Evolutionary conservation across 495 filamentous ascomycete species (phyloP).

Genomic region (Podospora tetraspora): DNA sequence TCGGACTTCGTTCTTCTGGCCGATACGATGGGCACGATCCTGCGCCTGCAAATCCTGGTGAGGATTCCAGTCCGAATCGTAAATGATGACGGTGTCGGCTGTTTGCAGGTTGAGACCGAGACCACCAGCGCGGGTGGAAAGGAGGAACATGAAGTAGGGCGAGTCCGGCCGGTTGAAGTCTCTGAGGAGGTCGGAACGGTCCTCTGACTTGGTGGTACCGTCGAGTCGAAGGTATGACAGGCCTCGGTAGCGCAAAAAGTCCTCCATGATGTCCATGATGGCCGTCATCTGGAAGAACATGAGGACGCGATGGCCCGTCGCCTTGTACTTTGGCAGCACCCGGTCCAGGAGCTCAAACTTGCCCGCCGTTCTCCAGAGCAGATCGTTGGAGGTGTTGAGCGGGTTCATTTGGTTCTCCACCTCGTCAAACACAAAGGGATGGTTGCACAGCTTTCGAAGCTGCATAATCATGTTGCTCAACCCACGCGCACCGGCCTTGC

Average conservation of each 20-base stretch:
- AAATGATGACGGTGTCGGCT: conserved; percentile 98
- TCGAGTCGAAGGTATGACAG: conserved; percentile 87
- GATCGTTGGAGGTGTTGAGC: conserved; percentile 74
- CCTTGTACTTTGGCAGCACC: conserved; percentile 86
- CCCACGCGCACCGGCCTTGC: conserved; percentile 90
- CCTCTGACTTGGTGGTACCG: conserved; percentile 94
- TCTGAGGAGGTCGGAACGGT: conserved; percentile 84
- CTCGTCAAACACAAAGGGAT: conserved; percentile 96
- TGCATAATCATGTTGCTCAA: conserved; percentile 99
- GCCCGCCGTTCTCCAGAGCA: conserved; percentile 91
- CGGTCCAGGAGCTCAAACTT: conserved; percentile 96
- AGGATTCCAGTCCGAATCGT: conserved; percentile 99
- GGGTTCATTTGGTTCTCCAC: conserved; percentile 99
- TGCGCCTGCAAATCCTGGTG: conserved; percentile 99
- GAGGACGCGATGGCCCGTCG: conserved; percentile 82
- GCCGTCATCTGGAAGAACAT: conserved; percentile 99
- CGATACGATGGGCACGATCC: conserved; percentile 99
- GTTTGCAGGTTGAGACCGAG: conserved; percentile 94
- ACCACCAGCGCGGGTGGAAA: conserved; percentile 98
- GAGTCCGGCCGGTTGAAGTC: conserved; percentile 86
- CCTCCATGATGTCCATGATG: conserved; percentile 99
- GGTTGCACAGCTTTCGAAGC: conserved; percentile 96
- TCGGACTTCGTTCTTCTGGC: conserved; percentile 98
- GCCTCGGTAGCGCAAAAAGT: conserved; percentile 80
- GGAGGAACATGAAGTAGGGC: conserved; percentile 93